Evolutionary conservation across 768 basidiomycete species (phyloP).

Genomic region (Chiua virens): DNA sequence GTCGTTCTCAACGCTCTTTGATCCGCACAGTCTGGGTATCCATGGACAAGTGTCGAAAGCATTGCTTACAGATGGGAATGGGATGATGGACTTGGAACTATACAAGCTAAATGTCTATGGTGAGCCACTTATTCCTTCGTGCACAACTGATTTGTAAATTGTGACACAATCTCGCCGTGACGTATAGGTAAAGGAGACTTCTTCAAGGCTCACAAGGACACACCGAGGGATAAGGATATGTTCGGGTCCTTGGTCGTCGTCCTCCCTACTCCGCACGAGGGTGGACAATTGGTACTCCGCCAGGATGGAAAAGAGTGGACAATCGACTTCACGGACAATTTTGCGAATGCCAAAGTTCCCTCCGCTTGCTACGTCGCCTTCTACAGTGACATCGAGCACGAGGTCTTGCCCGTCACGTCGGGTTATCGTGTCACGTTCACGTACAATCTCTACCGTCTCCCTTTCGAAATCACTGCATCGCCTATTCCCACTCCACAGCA

Average conservation of each 20-base stretch:
- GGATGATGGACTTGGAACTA: too few relatives aligned
- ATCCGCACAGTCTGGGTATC: too few relatives aligned
- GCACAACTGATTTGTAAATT: too few relatives aligned
- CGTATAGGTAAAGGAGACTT: too few relatives aligned
- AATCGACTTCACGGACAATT: neutral
- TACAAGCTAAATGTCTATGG: too few relatives aligned
- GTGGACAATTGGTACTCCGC: slow-evolving; percentile 13
- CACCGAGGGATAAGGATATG: slow-evolving; percentile 39
- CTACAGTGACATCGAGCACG: slow-evolving; percentile 44
- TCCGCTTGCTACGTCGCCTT: slow-evolving; percentile 42
- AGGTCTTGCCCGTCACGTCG: slow-evolving; percentile 40
- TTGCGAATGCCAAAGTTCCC: neutral
- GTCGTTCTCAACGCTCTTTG: too few relatives aligned
- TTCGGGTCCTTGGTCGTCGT: slow-evolving; percentile 55
- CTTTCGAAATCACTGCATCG: neutral
- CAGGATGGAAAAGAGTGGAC: slow-evolving; percentile 4
- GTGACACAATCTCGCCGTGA: too few relatives aligned
- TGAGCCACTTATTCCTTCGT: too few relatives aligned
- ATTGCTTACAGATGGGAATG: too few relatives aligned
- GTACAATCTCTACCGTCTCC: slow-evolving; percentile 36
- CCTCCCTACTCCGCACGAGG: too few relatives aligned
- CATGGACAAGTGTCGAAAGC: slow-evolving; percentile 28
- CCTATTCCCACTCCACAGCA: neutral
- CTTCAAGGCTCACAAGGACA: too few relatives aligned
- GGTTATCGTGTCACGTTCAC: slow-evolving; percentile 48